Evolutionary conservation across 352 stramenopile genomes (phyloP), one percentile per base, ranked within the genome.

Genomic region (Phytophthora rubi): DNA sequence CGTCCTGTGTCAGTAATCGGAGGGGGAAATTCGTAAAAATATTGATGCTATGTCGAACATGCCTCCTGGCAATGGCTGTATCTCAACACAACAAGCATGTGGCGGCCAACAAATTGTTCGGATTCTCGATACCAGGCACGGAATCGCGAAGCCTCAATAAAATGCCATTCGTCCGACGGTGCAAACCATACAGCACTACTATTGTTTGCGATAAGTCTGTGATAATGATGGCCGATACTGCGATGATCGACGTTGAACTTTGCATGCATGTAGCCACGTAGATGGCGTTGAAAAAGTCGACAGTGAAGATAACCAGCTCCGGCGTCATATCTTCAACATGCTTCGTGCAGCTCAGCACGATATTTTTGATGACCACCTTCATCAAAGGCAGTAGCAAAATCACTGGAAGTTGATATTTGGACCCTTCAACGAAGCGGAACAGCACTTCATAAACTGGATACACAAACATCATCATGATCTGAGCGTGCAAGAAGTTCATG

Each of bases 361-460:
- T 48, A 12, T 48, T 48, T 21, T 48, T 48, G 7, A 48, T 48
- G 13, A 7, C 16, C 16, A 48, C 42, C 16, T 48, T 48, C 6
- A 48, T 48, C 42, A 48, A 7, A 6, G 42, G 42, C 18, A 48
- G 16, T 9, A 48, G 15, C 42, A 18, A 18, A 5, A 48, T 48
- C 16, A 48, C 42, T 18, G 12, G 16, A 15, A 71, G 16, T 28
- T 77, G 58, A 8, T 71, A 74, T 2, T 21, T 53, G 6, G 55
- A 62, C 8, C 44, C 53, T 15, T 65, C 55, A 1, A 45, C 45
- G 33, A 39, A 49, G 9, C 51, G 62, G 6, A 73, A 73, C 1
- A 73, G 16, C 15, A 62, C 2, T 10, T 73, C 62, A 13, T 77
- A 77, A 1, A 55, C 45, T 8, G 70, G 70, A 32, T 77, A 77